Evolutionary conservation across 208 protist genomes (phyloP), one percentile per base, ranked within the genome.

Genomic region (Wallacemonas collosoma): DNA sequence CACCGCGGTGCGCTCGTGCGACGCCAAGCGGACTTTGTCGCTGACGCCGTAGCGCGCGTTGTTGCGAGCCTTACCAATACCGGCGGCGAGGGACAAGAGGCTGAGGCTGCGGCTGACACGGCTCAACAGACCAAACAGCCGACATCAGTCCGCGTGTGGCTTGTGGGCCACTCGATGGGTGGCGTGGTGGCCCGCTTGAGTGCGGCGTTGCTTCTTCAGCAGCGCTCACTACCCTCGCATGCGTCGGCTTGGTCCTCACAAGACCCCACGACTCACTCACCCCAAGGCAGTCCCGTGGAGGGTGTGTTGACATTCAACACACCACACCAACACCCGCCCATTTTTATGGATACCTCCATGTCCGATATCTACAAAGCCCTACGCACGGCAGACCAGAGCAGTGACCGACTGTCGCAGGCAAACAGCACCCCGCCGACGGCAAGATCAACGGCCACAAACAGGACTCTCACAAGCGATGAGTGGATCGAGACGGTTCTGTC

Each of bases 101-200:
- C 45, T 50, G 45, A 12, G 6, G 45, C 12, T 26, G 26, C 45
- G 12, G 45, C 6, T 12, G 45, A 12, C 45, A 50, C 45, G 45
- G 12, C 45, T 12, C 8, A 50, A 12, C 8, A 50, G 8, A 6
- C 45, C 45, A 50, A 12, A 6, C 45, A 40, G 48, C 45, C 1
- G 12, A 67, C 58, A 26, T 63, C 60, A 9, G 12, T 17, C 15
- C 60, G 9, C 11, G 72, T 85, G 9, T 88, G 83, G 83, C 45
- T 91, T 41, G 79, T 85, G 43, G 83, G 72, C 9, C 83, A 91
- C 53, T 91, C 77, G 11, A 91, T 91, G 86, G 83, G 82, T 11
- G 86, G 81, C 56, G 56, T 85, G 36, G 81, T 91, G 53, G 83
- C 81, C 4, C 74, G 70, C 1, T 43, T 88, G 36, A 80, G 75